A percentile compares a stretch with the other conserved stretches of the same genome.
These are phyloP conservation scores for Dactylella cylindrospora DNA, from an alignment of 2,329 filamentous ascomycete species.

Conservation along the genomic window DNA sequence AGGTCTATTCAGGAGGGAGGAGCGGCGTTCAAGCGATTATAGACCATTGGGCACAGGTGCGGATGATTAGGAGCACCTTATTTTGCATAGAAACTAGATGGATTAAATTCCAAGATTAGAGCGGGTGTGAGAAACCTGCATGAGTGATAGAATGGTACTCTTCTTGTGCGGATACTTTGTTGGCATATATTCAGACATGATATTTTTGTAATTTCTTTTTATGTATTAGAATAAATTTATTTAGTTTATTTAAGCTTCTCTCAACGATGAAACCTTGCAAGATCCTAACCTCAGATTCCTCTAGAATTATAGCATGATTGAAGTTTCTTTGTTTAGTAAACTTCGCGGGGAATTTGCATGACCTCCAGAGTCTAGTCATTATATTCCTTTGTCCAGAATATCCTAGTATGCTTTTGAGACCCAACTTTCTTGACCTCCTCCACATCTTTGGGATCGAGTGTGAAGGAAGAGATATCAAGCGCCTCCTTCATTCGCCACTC, in stretches of 20 bases:
- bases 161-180: too few species aligned
- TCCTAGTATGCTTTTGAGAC: conserved; percentile 37
- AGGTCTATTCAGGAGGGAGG: conserved; percentile 63
- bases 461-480: conserved; percentile 58
- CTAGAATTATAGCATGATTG: too few species aligned
- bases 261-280: too few species aligned
- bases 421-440: conserved; percentile 55
- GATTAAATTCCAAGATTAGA: too few species aligned
- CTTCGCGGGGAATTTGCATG: background rate
- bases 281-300: too few species aligned
- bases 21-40: conserved; percentile 53
- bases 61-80: conserved; percentile 46
- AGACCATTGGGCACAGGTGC: conserved; percentile 50
- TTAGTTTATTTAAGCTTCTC: too few species aligned
- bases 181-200: too few species aligned
- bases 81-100: too few species aligned
- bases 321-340: background rate
- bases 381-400: conserved; percentile 41
- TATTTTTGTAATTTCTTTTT: too few species aligned
- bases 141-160: too few species aligned
- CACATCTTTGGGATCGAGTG: conserved; percentile 63
- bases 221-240: too few species aligned
- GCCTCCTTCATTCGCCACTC: conserved; percentile 62
- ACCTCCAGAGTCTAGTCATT: background rate
- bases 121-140: too few species aligned